phyloP scores from a whole-genome alignment of 768 basidiomycete genomes.

The Dictyophora rubrovolvata region DNA sequence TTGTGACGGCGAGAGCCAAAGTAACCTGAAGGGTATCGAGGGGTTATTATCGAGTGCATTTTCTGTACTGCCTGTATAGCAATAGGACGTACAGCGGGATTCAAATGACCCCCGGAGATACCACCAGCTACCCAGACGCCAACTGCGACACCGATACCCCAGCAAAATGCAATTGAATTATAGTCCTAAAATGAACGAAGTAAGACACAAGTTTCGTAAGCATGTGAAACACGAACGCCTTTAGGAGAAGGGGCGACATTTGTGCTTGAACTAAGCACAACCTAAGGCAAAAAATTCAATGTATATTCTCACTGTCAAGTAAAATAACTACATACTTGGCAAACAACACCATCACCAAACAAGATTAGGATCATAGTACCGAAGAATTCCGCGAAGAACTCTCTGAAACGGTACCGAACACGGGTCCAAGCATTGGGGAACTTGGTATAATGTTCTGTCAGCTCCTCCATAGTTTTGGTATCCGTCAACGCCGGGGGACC shows the following conservation, averaged over 20 bases:
- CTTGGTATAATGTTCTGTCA: not conserved
- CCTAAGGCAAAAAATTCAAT: not conserved
- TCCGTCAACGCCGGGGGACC: not conserved
- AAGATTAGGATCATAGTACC: constrained; percentile 19
- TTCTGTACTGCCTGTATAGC: not conserved
- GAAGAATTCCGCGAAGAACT: constrained; percentile 19
- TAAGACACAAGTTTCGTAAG: not conserved
- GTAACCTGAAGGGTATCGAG: constrained; percentile 42
- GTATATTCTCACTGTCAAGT: not conserved
- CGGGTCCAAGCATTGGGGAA: constrained; percentile 6
- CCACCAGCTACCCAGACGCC: constrained; percentile 60
- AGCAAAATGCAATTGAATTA: constrained; percentile 42
- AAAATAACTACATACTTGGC: constrained; percentile 10
- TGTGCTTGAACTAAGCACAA: constrained; percentile 13
- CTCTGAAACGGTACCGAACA: constrained; percentile 10
- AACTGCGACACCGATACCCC: constrained; percentile 50
- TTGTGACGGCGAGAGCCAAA: constrained; percentile 53
- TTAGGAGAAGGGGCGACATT: constrained; percentile 15
- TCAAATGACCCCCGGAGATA: constrained; percentile 59
- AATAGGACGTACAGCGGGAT: constrained; percentile 24
- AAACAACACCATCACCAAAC: constrained; percentile 15
- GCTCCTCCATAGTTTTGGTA: not conserved
- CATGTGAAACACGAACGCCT: constrained; percentile 11
- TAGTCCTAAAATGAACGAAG: constrained; percentile 26
- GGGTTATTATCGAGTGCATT: not conserved